Conservation (phyloP, 176 grass and related monocot species). For the Aegilops longissima region DNA sequence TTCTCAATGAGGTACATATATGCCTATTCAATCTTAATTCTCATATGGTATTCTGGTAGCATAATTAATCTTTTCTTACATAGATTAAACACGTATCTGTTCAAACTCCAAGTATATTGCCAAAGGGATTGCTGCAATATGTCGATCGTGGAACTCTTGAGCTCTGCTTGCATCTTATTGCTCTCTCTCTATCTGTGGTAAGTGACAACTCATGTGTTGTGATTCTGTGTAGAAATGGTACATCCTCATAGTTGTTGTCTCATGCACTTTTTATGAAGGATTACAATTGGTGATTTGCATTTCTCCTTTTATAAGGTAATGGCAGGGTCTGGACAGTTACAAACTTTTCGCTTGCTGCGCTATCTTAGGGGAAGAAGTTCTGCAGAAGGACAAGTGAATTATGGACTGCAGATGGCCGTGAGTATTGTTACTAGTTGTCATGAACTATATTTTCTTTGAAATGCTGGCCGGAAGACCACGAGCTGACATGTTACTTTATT, state of each 20-base stretch:
- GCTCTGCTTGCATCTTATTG: constrained; percentile 84
- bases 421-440: constrained; percentile 31
- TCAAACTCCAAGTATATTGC: constrained; percentile 48
- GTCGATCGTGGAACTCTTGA: constrained; percentile 91
- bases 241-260: background rate
- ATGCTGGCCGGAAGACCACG: background rate
- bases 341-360: constrained; percentile 85
- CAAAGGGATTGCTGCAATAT: constrained; percentile 78
- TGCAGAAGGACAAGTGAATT: constrained; percentile 93
- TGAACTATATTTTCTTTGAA: constrained; percentile 15
- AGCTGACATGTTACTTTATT: background rate
- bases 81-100: constrained; percentile 85
- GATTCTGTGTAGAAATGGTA: constrained; percentile 22
- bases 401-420: constrained; percentile 95
- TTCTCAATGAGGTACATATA: constrained; percentile 75
- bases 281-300: background rate
- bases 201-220: constrained; percentile 20
- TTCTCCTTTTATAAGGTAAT: constrained; percentile 64
- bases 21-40: constrained; percentile 23
- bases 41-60: constrained; percentile 11
- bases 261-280: background rate
- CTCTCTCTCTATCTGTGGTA: constrained; percentile 88
- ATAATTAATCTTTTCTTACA: constrained; percentile 26
- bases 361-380: constrained; percentile 94
- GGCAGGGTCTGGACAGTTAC: constrained; percentile 93